Percentiles rank a stretch among this genome's conserved stretches.
These are phyloP conservation scores for Podospora pseudopauciseta DNA, from an alignment of 495 filamentous ascomycete species.

Conservation along the genomic window DNA sequence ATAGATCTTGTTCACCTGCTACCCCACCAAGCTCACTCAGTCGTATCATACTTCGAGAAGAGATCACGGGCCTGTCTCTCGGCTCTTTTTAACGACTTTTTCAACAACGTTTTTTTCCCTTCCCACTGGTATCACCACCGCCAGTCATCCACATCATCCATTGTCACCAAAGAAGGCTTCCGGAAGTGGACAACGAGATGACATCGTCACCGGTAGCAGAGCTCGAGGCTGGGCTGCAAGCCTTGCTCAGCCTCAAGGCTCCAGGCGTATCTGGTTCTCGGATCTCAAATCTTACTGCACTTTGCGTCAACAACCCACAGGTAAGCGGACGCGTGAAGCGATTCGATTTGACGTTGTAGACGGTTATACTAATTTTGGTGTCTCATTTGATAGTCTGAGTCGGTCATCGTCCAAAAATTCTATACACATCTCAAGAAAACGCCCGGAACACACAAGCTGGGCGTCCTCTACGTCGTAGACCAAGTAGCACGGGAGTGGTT, in stretches of 20 bases:
- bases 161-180: too few species aligned
- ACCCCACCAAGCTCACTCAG: constrained; percentile 5
- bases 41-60: constrained; percentile 3
- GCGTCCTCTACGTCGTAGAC: constrained; percentile 99
- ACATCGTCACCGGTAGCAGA: constrained; percentile 76
- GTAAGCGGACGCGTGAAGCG: constrained; percentile 52
- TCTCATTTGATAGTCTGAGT: constrained; percentile 69
- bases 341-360: not conserved
- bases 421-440: constrained; percentile 97
- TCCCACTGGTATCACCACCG: not conserved
- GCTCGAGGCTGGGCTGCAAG: constrained; percentile 83
- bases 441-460: constrained; percentile 92
- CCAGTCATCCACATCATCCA: constrained; percentile 3
- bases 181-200: constrained; percentile 46
- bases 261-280: constrained; percentile 91
- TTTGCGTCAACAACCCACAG: constrained; percentile 90
- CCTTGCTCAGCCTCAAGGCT: constrained; percentile 84
- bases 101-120: constrained; percentile 1
- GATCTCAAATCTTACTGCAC: constrained; percentile 76
- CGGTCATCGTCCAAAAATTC: constrained; percentile 90
- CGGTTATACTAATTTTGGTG: constrained; percentile 30
- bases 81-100: too few species aligned
- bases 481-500: constrained; percentile 98
- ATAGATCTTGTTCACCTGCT: constrained; percentile 18
- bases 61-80: constrained; percentile 1